These are phyloP conservation scores for Turnera subulata DNA, from an alignment of 345 rosid species.

Conservation along the genomic window DNA sequence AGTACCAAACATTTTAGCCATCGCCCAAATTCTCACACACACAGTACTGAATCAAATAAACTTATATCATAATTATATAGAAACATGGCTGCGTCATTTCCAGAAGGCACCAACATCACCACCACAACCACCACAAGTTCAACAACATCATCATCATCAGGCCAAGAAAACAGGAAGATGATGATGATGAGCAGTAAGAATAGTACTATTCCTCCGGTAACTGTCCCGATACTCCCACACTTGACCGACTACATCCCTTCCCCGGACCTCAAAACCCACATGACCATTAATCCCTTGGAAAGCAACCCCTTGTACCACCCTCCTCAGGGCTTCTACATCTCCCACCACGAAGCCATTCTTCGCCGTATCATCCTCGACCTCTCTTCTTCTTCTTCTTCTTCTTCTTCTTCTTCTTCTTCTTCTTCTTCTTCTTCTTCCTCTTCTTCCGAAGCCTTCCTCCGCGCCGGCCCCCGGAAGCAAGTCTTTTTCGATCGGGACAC, in stretches of 20 bases:
- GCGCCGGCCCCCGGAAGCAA: conserved; percentile 70
- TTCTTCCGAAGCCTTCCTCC: conserved; percentile 43
- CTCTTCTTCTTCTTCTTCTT: conserved; percentile 21
- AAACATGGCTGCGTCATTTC: background rate
- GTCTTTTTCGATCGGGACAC: conserved; percentile 42
- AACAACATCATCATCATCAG: too few species aligned
- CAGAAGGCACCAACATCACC: too few species aligned
- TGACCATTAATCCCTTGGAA: conserved; percentile 59
- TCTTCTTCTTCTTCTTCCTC: conserved; percentile 15
- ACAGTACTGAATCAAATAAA: too few species aligned
- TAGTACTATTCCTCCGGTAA: background rate
- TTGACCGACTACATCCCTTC: conserved; percentile 32
- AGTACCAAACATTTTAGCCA: too few species aligned
- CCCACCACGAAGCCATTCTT: conserved; percentile 52
- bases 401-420: conserved; percentile 14
- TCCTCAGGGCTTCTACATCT: conserved; percentile 59
- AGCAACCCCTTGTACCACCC: conserved; percentile 57
- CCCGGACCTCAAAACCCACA: conserved; percentile 23
- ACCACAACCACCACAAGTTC: too few species aligned
- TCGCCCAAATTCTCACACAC: too few species aligned
- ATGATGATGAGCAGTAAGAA: background rate
- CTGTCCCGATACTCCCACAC: conserved; percentile 39
- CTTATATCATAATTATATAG: too few species aligned
- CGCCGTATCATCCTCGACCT: conserved; percentile 52
- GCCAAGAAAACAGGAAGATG: conserved; percentile 8